Percentiles rank a stretch among this genome's conserved stretches.
phyloP scores from a whole-genome alignment of 1,139 yeast genomes.

The Suhomyces ambrosiae region DNA sequence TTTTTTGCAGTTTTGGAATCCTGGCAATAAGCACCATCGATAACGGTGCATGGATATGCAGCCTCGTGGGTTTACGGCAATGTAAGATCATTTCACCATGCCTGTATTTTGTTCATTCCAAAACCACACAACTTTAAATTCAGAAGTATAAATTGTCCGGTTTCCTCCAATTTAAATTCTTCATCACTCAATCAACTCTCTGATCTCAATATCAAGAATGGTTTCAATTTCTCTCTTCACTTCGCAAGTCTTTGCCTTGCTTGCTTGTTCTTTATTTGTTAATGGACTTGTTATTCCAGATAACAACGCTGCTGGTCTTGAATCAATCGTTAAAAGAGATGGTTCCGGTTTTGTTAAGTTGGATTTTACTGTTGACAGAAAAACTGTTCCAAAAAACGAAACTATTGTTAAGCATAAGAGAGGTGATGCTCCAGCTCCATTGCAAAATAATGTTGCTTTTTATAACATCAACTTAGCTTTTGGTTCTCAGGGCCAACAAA shows the following conservation, averaged over 20 bases:
- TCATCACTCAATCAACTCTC: neutral
- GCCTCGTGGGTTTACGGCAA: neutral
- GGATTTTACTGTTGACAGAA: constrained; percentile 15
- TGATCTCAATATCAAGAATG: constrained; percentile 5
- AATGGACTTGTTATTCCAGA: constrained; percentile 13
- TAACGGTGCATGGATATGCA: neutral
- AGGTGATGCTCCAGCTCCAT: constrained; percentile 4
- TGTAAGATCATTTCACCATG: no score
- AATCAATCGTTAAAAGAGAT: constrained; percentile 7
- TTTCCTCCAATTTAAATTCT: no score
- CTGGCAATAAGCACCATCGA: neutral
- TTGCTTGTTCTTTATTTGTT: constrained; percentile 10
- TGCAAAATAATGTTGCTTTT: constrained; percentile 7
- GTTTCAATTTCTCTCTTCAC: constrained; percentile 13
- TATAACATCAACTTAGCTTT: constrained; percentile 13
- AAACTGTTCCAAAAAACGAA: neutral
- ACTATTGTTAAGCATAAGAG: constrained; percentile 1
- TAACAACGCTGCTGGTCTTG: constrained; percentile 1
- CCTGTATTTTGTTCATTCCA: no score
- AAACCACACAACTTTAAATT: no score
- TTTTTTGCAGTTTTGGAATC: constrained; percentile 4
- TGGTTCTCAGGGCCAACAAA: constrained; percentile 13
- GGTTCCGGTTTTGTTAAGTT: constrained; percentile 16
- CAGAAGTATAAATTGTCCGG: constrained; percentile 6
- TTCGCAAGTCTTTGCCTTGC: constrained; percentile 9